Evolutionary conservation across 768 basidiomycete genomes (phyloP).

Genomic region (Suillus placidus): DNA sequence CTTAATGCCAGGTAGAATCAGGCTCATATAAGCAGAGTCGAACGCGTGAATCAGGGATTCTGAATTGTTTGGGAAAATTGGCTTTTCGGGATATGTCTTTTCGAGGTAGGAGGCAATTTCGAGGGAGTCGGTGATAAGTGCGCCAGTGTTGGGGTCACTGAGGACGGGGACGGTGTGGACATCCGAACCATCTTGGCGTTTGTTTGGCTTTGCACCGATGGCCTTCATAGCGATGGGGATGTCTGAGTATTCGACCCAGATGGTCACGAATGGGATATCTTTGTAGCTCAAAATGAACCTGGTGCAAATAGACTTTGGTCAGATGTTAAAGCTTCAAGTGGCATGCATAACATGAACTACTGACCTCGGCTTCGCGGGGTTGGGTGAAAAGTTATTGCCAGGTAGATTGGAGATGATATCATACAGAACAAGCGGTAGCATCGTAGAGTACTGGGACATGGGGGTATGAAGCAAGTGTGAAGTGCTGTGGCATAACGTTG

Average conservation of each 20-base stretch:
- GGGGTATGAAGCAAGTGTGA: too few relatives aligned
- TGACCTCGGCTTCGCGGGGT: slow-evolving; percentile 43
- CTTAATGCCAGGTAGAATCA: slow-evolving; percentile 12
- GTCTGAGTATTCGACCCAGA: slow-evolving; percentile 39
- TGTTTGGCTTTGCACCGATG: slow-evolving; percentile 29
- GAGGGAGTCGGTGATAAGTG: slow-evolving; percentile 33
- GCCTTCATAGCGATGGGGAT: slow-evolving; percentile 28
- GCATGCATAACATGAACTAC: not conserved
- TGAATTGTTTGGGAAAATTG: slow-evolving; percentile 27
- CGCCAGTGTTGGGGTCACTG: slow-evolving; percentile 33
- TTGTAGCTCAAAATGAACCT: slow-evolving; percentile 38
- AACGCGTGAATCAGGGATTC: slow-evolving; percentile 27
- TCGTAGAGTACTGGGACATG: slow-evolving; percentile 1
- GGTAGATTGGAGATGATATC: slow-evolving; percentile 38
- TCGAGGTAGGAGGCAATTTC: slow-evolving; percentile 41
- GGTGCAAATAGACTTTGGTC: not conserved
- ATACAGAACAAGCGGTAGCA: slow-evolving; percentile 38
- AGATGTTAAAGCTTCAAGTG: not conserved
- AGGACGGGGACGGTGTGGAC: slow-evolving; percentile 38
- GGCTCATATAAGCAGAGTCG: slow-evolving; percentile 5
- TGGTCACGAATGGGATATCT: slow-evolving; percentile 34
- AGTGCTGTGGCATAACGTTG: too few relatives aligned
- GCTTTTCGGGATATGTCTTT: slow-evolving; percentile 35
- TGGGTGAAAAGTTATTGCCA: slow-evolving; percentile 38
- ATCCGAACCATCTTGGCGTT: slow-evolving; percentile 20